A percentile compares a stretch with the other conserved stretches of the same genome.
Conservation (phyloP, 805 yeast species). For the Blastobotrys parvus region DNA sequence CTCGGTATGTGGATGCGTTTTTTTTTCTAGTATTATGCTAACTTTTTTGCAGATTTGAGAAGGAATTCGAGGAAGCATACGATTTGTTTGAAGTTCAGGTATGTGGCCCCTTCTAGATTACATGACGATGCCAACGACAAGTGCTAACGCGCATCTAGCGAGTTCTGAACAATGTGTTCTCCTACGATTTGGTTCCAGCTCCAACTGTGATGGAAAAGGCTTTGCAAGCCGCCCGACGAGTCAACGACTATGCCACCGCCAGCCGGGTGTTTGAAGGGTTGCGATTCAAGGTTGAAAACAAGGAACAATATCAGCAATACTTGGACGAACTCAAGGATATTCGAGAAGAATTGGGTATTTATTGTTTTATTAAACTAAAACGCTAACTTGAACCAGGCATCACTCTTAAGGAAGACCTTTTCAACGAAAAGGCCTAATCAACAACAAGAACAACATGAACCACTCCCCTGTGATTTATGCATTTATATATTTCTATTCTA, state of each 20-base stretch:
- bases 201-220: slow-evolving; percentile 95
- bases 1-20: too few species aligned
- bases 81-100: slow-evolving; percentile 81
- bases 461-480: too few species aligned
- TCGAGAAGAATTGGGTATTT: slow-evolving; percentile 81
- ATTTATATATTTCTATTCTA: too few species aligned
- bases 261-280: slow-evolving; percentile 95
- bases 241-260: slow-evolving; percentile 97
- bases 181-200: slow-evolving; percentile 97
- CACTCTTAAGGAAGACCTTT: slow-evolving; percentile 85
- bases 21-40: too few species aligned
- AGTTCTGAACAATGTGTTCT: slow-evolving; percentile 94
- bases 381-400: slow-evolving; percentile 34
- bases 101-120: too few species aligned
- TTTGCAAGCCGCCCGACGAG: slow-evolving; percentile 96
- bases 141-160: too few species aligned
- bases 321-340: slow-evolving; percentile 87
- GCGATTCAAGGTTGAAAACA: slow-evolving; percentile 91
- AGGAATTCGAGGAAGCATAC: slow-evolving; percentile 91
- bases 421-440: slow-evolving; percentile 24
- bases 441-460: too few species aligned
- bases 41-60: too few species aligned
- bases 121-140: too few species aligned
- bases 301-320: slow-evolving; percentile 90
- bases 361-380: background rate